Base-by-base conservation (phyloP, 805 yeast species). In the Teunomyces gatunensis region DNA sequence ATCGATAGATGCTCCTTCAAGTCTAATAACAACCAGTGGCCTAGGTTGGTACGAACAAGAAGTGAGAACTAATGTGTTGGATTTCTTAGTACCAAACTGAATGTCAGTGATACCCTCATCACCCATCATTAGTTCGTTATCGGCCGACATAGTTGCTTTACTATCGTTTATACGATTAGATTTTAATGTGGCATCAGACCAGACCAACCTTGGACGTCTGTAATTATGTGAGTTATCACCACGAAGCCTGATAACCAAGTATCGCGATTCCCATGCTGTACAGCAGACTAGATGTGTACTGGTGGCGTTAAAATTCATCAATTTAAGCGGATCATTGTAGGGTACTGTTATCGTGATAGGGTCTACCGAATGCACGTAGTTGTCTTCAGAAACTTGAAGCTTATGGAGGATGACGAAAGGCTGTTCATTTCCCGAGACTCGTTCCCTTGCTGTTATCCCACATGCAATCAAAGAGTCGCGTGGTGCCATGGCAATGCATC, bases 31-130 rank as follows among this genome's bases (percentile, higher is more conserved):
- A 12, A 69, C 48, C 1, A 72, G 63, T 0, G 72, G 69, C 20
- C 68, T 50, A 39, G 54, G 54, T 28, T 65, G 65, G 42, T 72
- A 58, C 7, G 75, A 66, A 35, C 74, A 69, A 15, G 71, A 65
- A 0, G 76, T 60, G n/a, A 72, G 46, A 6, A 72, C 50, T 5
- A 73, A 52, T 6, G 73, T 64, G 50, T 72, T 71, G 20, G 75
- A 60, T 45, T 43, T 50, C 5, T 61, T 56, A 11, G 58, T 53
- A 2, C 76, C 75, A 61, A 90, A 86, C 47, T 79, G 78, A 5
- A 88, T 67, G 52, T 84, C 87, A 0, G 98, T 92, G 33, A 92
- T 88, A 2, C 97, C 97, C 61, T 91, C 97, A 47, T 88, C 81
- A 51, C 88, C 95, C 54, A 86, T 67, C 73, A 68, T 68, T 37